These are phyloP conservation scores for Lepiota subincarnata DNA, from an alignment of 768 basidiomycete species.

Conservation along the genomic window DNA sequence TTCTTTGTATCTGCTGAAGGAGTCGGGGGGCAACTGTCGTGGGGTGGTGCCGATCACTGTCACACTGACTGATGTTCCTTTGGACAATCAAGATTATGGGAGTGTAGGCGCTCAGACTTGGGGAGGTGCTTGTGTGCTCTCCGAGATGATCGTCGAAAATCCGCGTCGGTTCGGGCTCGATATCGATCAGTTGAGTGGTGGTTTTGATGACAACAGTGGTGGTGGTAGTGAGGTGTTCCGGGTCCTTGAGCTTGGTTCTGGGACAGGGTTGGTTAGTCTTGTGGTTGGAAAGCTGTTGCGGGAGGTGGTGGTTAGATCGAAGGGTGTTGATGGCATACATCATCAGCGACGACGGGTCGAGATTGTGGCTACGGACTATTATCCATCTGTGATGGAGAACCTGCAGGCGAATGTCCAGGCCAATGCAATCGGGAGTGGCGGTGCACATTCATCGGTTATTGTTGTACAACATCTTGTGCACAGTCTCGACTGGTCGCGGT, in stretches of 20 bases:
- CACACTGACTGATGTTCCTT: slow-evolving; percentile 59
- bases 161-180: slow-evolving; percentile 45
- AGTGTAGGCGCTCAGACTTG: slow-evolving; percentile 87
- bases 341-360: slow-evolving; percentile 11
- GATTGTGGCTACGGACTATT: slow-evolving; percentile 74
- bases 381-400: slow-evolving; percentile 69
- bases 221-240: slow-evolving; percentile 28
- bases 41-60: slow-evolving; percentile 27
- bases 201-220: too few relatives aligned
- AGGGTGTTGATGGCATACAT: neutral
- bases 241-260: slow-evolving; percentile 78
- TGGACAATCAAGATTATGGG: slow-evolving; percentile 64
- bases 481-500: slow-evolving; percentile 61
- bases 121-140: slow-evolving; percentile 80
- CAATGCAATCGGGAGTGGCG: slow-evolving; percentile 42
- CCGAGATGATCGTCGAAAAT: slow-evolving; percentile 62
- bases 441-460: neutral
- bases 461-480: slow-evolving; percentile 22
- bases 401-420: slow-evolving; percentile 53
- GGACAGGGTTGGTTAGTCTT: slow-evolving; percentile 78
- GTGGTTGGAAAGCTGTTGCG: slow-evolving; percentile 28
- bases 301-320: neutral
- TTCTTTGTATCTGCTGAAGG: too few relatives aligned
- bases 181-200: neutral
- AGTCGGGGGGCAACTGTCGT: neutral